Evolutionary conservation across 176 grass and related monocot genomes (phyloP).

Genomic region (Puccinellia tenuiflora): DNA sequence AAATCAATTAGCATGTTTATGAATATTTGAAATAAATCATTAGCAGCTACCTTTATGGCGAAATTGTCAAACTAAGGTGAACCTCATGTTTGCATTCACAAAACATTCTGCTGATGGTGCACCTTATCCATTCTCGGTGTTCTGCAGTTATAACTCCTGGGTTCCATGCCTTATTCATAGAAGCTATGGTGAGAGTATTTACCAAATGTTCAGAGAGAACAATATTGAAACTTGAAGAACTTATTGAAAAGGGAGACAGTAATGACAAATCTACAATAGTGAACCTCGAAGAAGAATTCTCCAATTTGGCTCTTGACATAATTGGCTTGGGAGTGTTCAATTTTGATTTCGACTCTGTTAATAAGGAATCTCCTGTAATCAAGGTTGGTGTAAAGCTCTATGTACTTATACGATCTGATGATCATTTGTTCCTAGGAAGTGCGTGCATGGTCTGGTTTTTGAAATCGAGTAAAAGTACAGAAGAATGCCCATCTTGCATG

Average conservation of each 20-base stretch:
- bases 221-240: constrained; percentile 74
- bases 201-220: constrained; percentile 77
- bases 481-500: neutral
- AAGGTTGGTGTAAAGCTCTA: constrained; percentile 52
- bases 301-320: constrained; percentile 95
- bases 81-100: neutral
- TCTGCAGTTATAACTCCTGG: constrained; percentile 87
- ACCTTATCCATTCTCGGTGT: neutral
- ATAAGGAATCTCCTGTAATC: constrained; percentile 95
- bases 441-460: neutral
- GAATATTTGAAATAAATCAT: neutral
- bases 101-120: neutral
- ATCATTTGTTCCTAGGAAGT: neutral
- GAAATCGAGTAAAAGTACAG: neutral
- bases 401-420: constrained; percentile 14
- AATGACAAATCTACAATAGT: constrained; percentile 44
- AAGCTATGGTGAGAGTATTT: constrained; percentile 92
- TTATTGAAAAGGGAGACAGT: constrained; percentile 31
- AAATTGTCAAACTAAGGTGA: neutral
- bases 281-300: constrained; percentile 96
- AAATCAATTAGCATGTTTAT: constrained; percentile 4
- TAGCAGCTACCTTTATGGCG: neutral
- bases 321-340: constrained; percentile 97
- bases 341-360: constrained; percentile 93
- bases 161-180: constrained; percentile 88